phyloP scores from a whole-genome alignment of 2,329 filamentous ascomycete genomes.

The Dactylonectria estremocensis region DNA sequence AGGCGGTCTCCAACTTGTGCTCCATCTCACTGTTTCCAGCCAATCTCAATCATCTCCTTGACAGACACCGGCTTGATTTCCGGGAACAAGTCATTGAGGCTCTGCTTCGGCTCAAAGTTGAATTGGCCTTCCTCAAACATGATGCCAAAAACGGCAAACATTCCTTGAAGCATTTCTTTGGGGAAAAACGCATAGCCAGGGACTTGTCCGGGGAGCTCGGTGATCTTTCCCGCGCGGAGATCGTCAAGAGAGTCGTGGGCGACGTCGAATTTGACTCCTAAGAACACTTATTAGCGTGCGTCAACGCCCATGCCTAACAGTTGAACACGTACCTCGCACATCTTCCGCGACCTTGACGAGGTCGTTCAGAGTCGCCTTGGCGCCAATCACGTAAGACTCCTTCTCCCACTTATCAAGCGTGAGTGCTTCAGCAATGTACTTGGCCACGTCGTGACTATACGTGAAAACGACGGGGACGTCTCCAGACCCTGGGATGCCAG shows the following conservation, averaged over 20 bases:
- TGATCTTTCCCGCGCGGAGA: conserved; percentile 22
- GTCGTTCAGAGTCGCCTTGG: conserved; percentile 22
- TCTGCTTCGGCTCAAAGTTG: conserved; percentile 12
- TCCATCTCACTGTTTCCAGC: conserved; percentile 1
- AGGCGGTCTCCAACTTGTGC: background rate
- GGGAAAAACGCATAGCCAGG: conserved; percentile 15
- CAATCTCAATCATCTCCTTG: conserved; percentile 19
- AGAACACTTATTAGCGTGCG: background rate
- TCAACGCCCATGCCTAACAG: background rate
- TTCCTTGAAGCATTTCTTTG: conserved; percentile 2
- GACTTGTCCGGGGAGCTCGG: conserved; percentile 14
- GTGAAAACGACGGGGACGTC: conserved; percentile 8
- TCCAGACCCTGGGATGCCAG: conserved; percentile 6
- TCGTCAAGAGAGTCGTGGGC: conserved; percentile 15
- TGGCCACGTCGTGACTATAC: conserved; percentile 8
- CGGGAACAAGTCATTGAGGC: conserved; percentile 12
- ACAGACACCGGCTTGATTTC: conserved; percentile 14
- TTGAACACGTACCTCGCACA: conserved; percentile 12
- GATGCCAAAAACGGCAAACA: background rate
- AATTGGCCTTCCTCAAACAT: background rate
- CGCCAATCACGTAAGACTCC: conserved; percentile 23
- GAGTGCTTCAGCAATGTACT: background rate
- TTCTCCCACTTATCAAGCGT: conserved; percentile 15
- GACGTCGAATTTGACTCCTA: conserved; percentile 4
- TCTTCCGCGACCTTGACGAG: conserved; percentile 11